phyloP scores from a whole-genome alignment of 257 asterid genomes.

The Solanum piurae region DNA sequence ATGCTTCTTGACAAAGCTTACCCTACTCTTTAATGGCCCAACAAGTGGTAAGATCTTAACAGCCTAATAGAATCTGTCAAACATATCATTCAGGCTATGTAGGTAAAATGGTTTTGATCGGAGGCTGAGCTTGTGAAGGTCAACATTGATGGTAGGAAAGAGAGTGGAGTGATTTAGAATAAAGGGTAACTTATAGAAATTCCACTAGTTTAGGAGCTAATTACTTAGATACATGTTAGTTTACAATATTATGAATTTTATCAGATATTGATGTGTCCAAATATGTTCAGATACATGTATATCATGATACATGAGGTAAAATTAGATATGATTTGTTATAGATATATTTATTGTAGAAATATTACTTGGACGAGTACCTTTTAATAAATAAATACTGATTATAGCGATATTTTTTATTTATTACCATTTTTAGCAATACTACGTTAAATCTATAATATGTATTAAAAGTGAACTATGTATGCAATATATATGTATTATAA shows the following conservation, averaged over 20 bases:
- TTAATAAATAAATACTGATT: too few relatives aligned
- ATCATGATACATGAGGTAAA: not conserved
- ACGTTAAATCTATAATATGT: too few relatives aligned
- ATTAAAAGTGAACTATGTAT: too few relatives aligned
- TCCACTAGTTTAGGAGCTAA: not conserved
- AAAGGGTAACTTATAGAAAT: not conserved
- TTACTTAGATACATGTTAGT: not conserved
- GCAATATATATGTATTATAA: too few relatives aligned
- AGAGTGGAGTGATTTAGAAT: not conserved
- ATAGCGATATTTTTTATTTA: too few relatives aligned
- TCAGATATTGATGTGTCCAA: not conserved
- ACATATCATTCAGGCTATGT: not conserved
- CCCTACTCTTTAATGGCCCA: not conserved
- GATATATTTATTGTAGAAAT: not conserved
- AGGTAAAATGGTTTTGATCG: not conserved
- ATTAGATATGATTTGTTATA: too few relatives aligned
- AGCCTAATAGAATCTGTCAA: not conserved
- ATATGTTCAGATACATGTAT: not conserved
- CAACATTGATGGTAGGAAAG: not conserved
- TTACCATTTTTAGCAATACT: too few relatives aligned
- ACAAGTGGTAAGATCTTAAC: not conserved
- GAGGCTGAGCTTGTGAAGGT: not conserved
- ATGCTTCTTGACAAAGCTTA: not conserved
- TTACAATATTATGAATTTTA: too few relatives aligned
- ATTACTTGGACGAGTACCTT: too few relatives aligned